These are phyloP conservation scores for Setaria italica DNA, from an alignment of 202 grass and related monocot species.

Conservation along the genomic window DNA sequence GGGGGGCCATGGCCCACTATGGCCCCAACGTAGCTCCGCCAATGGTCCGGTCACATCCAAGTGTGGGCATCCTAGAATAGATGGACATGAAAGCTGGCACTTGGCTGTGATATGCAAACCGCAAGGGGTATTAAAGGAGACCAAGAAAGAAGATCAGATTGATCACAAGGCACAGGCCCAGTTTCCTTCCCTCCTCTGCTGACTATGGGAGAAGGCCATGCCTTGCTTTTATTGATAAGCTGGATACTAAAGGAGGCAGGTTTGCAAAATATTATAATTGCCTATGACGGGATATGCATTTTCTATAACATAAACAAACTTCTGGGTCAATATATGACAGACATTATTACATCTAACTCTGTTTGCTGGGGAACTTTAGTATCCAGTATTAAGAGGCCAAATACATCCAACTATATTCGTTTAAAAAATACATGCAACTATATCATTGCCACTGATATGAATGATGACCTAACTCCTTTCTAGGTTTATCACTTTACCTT, in stretches of 20 bases:
- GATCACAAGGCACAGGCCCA: not conserved
- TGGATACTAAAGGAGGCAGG: not conserved
- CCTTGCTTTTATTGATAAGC: slow-evolving; percentile 9
- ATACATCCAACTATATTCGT: not conserved
- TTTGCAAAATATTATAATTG: not conserved
- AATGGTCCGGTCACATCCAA: too few relatives aligned
- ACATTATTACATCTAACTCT: not conserved
- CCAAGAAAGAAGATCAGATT: not conserved
- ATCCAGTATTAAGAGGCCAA: not conserved
- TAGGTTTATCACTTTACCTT: not conserved
- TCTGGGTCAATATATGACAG: not conserved
- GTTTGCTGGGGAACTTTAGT: not conserved
- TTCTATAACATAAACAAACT: not conserved
- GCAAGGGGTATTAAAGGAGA: not conserved
- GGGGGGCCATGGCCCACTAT: too few relatives aligned
- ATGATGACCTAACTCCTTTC: not conserved
- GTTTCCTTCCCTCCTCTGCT: not conserved
- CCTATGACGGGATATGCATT: not conserved
- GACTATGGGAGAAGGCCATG: not conserved
- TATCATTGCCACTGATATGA: not conserved
- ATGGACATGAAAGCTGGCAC: slow-evolving; percentile 1
- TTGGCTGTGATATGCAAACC: not conserved
- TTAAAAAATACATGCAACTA: not conserved
- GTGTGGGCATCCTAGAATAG: not conserved
- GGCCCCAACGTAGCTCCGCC: too few relatives aligned